Evolutionary conservation across 257 asterid genomes (phyloP).

Genomic region (Solanum microdontum): DNA sequence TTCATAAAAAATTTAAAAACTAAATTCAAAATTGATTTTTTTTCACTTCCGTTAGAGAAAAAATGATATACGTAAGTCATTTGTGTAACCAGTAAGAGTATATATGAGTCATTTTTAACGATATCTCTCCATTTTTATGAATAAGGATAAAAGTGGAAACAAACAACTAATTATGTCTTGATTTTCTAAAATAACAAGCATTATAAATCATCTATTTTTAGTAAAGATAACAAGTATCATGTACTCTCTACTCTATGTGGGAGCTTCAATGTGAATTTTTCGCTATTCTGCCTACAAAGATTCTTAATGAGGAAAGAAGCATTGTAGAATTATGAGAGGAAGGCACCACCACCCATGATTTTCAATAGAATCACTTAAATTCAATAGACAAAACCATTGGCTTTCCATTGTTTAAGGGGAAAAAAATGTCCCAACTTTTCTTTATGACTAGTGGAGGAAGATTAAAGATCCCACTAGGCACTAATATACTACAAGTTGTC

Average conservation of each 20-base stretch:
- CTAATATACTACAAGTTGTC: not conserved
- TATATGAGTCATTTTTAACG: no score
- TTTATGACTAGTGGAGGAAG: conserved; percentile 32
- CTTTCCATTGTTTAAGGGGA: conserved; percentile 17
- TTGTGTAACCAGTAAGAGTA: not conserved
- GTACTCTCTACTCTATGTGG: not conserved
- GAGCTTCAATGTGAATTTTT: conserved; percentile 14
- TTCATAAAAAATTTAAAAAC: no score
- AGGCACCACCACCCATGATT: conserved; percentile 18
- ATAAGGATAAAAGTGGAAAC: no score
- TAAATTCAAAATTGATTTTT: no score
- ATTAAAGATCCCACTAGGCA: conserved; percentile 28
- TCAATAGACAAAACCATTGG: conserved; percentile 15
- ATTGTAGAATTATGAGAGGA: conserved; percentile 20
- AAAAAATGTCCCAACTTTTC: not conserved
- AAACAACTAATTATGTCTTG: no score
- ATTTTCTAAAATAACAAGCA: no score
- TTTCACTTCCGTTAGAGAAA: not conserved
- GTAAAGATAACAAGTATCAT: no score
- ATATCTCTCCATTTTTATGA: not conserved
- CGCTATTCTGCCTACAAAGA: conserved; percentile 29
- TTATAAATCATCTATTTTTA: no score
- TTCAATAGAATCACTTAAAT: conserved; percentile 5
- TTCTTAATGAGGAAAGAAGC: conserved; percentile 18
- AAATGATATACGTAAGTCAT: no score